Evolutionary conservation across 2,329 filamentous ascomycete species (phyloP), one percentile per base, ranked within the genome.

Genomic region (Coniosporium uncinatum): DNA sequence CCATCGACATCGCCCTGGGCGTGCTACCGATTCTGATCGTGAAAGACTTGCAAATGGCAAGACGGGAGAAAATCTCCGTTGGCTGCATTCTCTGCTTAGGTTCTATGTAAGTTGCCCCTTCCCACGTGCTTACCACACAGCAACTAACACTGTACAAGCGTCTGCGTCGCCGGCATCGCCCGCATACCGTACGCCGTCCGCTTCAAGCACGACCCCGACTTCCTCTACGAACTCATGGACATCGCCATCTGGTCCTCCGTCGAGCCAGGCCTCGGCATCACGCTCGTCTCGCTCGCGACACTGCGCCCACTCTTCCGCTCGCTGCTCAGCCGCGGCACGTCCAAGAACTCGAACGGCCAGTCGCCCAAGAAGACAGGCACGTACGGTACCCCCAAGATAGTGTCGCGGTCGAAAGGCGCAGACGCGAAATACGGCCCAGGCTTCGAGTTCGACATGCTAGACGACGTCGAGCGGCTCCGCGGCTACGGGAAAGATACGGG

Each of bases 101-200:
- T 1, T 47, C 56, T 16, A 42, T 59, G 39, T 51, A 45, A 41
- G 49, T 8, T 17, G 14, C 33, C 11, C 8, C n/a, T n/a, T n/a
- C n/a, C n/a, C n/a, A n/a, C n/a, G n/a, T n/a, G n/a, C n/a, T n/a
- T n/a, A n/a, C n/a, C n/a, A n/a, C n/a, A n/a, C n/a, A n/a, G n/a
- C n/a, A n/a, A n/a, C n/a, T n/a, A n/a, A n/a, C n/a, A 11, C 44
- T 5, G 16, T 8, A 35, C 6, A 37, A 41, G 37, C 5, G 36
- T 39, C 18, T 43, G 43, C 29, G 50, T 61, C 14, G 67, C 65
- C 14, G 67, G 64, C 4, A 59, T 70, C 36, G 58, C 68, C 22
- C 64, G 67, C n/a, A 62, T 70, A 22, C 59, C 63, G 5, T 70
- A 67, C 46, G 60, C 68, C 14, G 54, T 56, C 42, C 46, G 56